phyloP scores from a whole-genome alignment of 805 yeast species.

The Hanseniaspora meyeri region DNA sequence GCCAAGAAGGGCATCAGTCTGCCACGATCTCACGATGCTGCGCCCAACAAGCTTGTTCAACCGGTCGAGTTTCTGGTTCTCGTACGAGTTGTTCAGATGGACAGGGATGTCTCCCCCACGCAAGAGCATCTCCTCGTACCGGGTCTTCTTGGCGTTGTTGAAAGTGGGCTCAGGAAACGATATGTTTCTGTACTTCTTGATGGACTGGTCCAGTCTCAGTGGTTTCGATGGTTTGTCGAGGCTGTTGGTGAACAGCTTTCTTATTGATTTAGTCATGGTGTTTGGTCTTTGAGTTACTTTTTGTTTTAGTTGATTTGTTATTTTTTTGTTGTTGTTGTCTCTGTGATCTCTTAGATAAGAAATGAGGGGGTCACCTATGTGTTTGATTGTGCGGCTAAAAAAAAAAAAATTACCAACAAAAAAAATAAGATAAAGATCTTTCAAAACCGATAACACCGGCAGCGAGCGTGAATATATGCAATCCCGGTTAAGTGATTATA shows the following conservation, averaged over 20 bases:
- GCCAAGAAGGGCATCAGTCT: not conserved
- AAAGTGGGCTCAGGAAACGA: slow-evolving; percentile 3
- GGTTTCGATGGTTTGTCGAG: not conserved
- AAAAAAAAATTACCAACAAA: no score
- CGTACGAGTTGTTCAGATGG: not conserved
- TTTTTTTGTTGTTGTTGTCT: not conserved
- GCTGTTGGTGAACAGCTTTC: not conserved
- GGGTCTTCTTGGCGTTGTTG: not conserved
- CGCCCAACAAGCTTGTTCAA: not conserved
- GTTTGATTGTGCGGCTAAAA: not conserved
- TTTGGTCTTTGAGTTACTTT: not conserved
- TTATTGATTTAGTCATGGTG: not conserved
- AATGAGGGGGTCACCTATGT: not conserved
- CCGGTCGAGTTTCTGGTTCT: not conserved
- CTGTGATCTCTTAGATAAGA: not conserved
- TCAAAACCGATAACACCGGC: not conserved
- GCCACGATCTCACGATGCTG: not conserved
- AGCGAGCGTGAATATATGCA: no score
- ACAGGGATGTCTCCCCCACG: slow-evolving; percentile 4
- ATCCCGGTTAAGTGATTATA: no score
- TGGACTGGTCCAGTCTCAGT: not conserved
- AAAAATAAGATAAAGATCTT: no score
- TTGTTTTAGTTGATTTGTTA: not conserved
- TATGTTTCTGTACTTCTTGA: not conserved
- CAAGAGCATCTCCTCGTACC: not conserved